Percentiles rank a stretch among this genome's conserved stretches.
phyloP scores from a whole-genome alignment of 2,329 filamentous ascomycete genomes.

The Sporothrix sp. region DNA sequence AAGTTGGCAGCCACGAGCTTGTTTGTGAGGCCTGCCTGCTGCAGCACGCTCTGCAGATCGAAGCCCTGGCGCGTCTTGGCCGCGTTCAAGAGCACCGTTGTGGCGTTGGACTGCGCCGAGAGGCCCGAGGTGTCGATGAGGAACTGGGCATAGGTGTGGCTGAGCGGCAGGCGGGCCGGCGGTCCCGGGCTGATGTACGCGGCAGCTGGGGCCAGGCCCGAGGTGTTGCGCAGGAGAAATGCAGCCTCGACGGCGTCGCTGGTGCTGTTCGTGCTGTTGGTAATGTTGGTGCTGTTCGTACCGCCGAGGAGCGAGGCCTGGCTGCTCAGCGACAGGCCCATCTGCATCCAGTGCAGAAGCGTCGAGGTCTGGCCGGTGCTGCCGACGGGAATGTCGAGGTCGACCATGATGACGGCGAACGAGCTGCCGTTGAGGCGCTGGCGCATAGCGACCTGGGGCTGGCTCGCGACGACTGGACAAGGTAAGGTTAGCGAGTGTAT shows the following conservation, averaged over 20 bases:
- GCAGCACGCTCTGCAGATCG: slow-evolving; percentile 24
- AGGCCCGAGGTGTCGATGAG: slow-evolving; percentile 29
- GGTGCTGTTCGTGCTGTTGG: no score
- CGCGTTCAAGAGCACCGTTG: slow-evolving; percentile 21
- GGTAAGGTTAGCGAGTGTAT: neutral
- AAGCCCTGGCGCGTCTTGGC: slow-evolving; percentile 26
- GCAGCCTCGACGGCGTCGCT: slow-evolving; percentile 10
- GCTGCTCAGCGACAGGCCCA: slow-evolving; percentile 27
- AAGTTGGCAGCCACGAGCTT: slow-evolving; percentile 30
- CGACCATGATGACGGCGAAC: slow-evolving; percentile 34
- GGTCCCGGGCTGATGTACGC: slow-evolving; percentile 30
- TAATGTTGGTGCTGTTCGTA: slow-evolving; percentile 19
- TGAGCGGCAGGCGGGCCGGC: slow-evolving; percentile 29
- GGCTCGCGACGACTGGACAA: slow-evolving; percentile 4
- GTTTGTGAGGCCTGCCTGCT: slow-evolving; percentile 23
- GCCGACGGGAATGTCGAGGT: slow-evolving; percentile 39
- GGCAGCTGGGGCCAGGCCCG: slow-evolving; percentile 21
- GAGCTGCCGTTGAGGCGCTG: slow-evolving; percentile 31
- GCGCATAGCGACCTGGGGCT: slow-evolving; percentile 22
- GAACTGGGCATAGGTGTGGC: slow-evolving; percentile 32
- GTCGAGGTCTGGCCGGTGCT: slow-evolving; percentile 27
- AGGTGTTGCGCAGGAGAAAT: slow-evolving; percentile 27
- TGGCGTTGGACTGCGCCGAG: slow-evolving; percentile 16
- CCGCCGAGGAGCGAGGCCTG: slow-evolving; percentile 18
- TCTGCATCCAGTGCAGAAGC: slow-evolving; percentile 36